phyloP scores from a whole-genome alignment of 208 protist species.

The Crithidia acanthocephali region DNA sequence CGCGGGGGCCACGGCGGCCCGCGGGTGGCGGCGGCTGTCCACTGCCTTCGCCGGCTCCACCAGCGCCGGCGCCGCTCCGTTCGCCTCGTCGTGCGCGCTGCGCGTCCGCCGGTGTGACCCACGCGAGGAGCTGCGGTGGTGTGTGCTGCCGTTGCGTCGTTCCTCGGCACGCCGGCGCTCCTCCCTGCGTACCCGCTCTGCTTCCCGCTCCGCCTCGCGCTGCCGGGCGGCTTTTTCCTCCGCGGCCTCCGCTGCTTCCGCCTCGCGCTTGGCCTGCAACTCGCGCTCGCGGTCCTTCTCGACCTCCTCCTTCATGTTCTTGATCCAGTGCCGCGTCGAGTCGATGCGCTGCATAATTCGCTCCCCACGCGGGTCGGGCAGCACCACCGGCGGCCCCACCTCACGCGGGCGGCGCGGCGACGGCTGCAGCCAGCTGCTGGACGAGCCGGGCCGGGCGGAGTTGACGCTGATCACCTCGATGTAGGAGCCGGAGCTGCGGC shows the following conservation, averaged over 20 bases:
- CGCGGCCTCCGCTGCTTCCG: not conserved
- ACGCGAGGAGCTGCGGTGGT: constrained; percentile 26
- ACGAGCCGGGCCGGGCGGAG: constrained; percentile 17
- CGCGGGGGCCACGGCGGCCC: constrained; percentile 1
- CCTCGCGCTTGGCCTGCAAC: constrained; percentile 8
- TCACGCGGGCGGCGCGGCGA: constrained; percentile 31
- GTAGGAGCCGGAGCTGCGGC: constrained; percentile 34
- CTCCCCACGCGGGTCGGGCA: constrained; percentile 26
- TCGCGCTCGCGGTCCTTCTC: constrained; percentile 29
- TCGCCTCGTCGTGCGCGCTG: not conserved
- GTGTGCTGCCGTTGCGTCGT: not conserved
- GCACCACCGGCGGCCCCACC: constrained; percentile 9
- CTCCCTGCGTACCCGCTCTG: constrained; percentile 6
- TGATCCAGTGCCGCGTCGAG: constrained; percentile 57
- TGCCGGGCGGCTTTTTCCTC: not conserved
- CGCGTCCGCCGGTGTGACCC: constrained; percentile 8
- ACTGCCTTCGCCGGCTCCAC: constrained; percentile 12
- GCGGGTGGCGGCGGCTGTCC: constrained; percentile 9
- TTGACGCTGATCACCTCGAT: constrained; percentile 59
- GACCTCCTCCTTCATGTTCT: constrained; percentile 55
- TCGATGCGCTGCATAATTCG: constrained; percentile 45
- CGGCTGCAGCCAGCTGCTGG: constrained; percentile 19
- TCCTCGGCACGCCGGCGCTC: not conserved
- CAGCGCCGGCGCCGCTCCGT: constrained; percentile 1
- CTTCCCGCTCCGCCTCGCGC: constrained; percentile 7